A percentile compares a stretch with the other conserved stretches of the same genome.
Conservation (phyloP, 495 filamentous ascomycete species). For the Baudoinia panamericana region DNA sequence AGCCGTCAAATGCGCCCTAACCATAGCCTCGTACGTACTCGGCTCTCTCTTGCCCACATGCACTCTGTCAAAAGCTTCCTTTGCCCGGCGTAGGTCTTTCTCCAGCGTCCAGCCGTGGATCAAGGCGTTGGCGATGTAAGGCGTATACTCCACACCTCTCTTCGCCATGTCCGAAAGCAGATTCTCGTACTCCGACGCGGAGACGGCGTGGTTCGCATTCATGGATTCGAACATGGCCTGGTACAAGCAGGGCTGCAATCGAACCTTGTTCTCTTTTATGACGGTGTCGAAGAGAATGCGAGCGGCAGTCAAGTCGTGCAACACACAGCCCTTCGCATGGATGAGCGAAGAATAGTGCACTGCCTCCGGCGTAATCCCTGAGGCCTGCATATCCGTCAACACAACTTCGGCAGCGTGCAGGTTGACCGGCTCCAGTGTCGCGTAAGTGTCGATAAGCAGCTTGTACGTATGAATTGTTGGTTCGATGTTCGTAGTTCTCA, state of each 20-base stretch:
- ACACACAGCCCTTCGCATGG: conserved; percentile 88
- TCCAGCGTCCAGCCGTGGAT: conserved; percentile 93
- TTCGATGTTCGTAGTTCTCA: conserved; percentile 73
- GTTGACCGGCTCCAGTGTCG: conserved; percentile 83
- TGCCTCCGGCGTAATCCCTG: conserved; percentile 67
- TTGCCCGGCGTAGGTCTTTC: conserved; percentile 65
- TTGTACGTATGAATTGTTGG: conserved; percentile 96
- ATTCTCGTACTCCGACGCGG: conserved; percentile 51
- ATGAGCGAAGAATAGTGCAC: conserved; percentile 93
- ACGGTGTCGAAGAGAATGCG: conserved; percentile 70
- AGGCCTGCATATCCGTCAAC: conserved; percentile 59
- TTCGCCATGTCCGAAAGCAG: conserved; percentile 61
- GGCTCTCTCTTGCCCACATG: conserved; percentile 70
- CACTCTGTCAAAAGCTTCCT: conserved; percentile 63
- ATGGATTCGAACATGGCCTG: conserved; percentile 92
- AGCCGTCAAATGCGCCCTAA: conserved; percentile 72
- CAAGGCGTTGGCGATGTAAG: conserved; percentile 97
- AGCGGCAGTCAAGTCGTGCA: conserved; percentile 78
- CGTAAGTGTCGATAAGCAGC: conserved; percentile 89
- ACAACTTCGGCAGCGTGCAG: conserved; percentile 81
- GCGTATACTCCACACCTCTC: conserved; percentile 68
- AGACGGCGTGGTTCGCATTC: conserved; percentile 82
- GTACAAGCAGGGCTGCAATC: conserved; percentile 73
- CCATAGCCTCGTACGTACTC: conserved; percentile 99
- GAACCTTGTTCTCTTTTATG: conserved; percentile 48